Evolutionary conservation across 202 grass and related monocot genomes (phyloP), one percentile per base, ranked within the genome.

Genomic region (Zizania palustris): DNA sequence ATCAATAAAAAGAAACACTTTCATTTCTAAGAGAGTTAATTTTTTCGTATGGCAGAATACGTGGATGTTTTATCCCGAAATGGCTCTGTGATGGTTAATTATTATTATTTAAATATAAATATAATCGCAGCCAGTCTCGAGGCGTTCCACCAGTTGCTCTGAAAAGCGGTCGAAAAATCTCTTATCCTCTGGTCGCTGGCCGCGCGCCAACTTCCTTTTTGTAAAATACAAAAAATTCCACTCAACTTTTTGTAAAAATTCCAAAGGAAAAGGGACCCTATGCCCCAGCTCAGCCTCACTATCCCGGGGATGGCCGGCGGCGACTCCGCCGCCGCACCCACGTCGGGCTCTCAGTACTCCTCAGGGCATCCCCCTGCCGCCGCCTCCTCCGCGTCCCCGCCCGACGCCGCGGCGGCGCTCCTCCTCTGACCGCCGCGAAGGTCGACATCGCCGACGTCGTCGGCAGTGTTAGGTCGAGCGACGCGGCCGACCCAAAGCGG

Each of bases 151-250:
- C 28, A 0, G 28, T 28, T 28, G 28, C 28, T 28, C 28, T 28
- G 28, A 28, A n/a, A 0, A 74, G 45, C 35, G 6, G 28, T 36
- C 39, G 60, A 70, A 39, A 74, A 57, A 88, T 84, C 81, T 84
- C 81, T 88, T 88, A 88, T 88, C 81, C 37, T 71, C 76, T 84
- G 70, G 63, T 70, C 57, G 39, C 80, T 63, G 70, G 39, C 80
- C 69, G 70, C 81, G 81, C 76, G 81, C 85, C 67, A 85, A 82
- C n/a, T n/a, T n/a, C n/a, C n/a, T n/a, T n/a, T n/a, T n/a, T n/a
- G n/a, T n/a, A n/a, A n/a, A n/a, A n/a, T n/a, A n/a, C n/a, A n/a
- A n/a, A n/a, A n/a, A n/a, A n/a, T n/a, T n/a, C n/a, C n/a, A n/a
- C n/a, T n/a, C n/a, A n/a, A n/a, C n/a, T n/a, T n/a, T n/a, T n/a